These are phyloP conservation scores for Saturnispora sekii DNA, from an alignment of 805 yeast species.

Conservation along the genomic window DNA sequence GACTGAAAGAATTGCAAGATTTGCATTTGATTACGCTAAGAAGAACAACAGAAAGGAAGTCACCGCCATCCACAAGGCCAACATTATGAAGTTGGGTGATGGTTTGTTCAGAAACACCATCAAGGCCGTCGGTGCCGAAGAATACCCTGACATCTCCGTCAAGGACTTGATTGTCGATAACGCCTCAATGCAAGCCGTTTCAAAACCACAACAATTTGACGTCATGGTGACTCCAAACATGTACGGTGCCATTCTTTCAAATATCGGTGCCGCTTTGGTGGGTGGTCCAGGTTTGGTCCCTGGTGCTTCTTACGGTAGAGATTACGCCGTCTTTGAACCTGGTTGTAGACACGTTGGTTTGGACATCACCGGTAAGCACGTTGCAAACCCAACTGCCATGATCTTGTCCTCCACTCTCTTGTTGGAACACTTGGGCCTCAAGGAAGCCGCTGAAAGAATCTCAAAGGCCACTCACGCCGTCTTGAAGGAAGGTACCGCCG, in stretches of 20 bases:
- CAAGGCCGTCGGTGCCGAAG: constrained; percentile 74
- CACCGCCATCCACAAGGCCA: constrained; percentile 97
- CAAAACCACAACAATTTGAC: constrained; percentile 96
- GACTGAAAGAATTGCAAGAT: constrained; percentile 95
- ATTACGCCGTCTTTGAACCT: constrained; percentile 96
- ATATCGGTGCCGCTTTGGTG: constrained; percentile 93
- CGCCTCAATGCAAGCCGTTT: constrained; percentile 99
- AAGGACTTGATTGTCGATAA: constrained; percentile 96
- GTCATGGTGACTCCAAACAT: constrained; percentile 96
- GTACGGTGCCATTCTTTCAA: constrained; percentile 94
- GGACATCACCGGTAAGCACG: constrained; percentile 87
- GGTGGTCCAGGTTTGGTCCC: constrained; percentile 99
- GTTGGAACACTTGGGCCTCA: constrained; percentile 92
- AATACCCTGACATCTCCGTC: constrained; percentile 73
- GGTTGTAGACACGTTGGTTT: constrained; percentile 99
- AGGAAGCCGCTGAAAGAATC: constrained; percentile 74
- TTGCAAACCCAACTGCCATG: constrained; percentile 98
- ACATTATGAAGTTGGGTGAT: constrained; percentile 97
- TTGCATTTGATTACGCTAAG: constrained; percentile 91
- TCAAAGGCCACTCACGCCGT: constrained; percentile 84
- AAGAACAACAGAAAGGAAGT: constrained; percentile 87
- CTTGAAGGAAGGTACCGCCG: constrained; percentile 74
- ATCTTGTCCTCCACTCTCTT: constrained; percentile 82
- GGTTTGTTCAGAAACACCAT: constrained; percentile 95
- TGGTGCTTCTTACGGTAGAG: constrained; percentile 97